Evolutionary conservation across 1,139 yeast genomes (phyloP), one percentile per base, ranked within the genome.

Genomic region (Nakaseomyces kungkrabaensis): DNA sequence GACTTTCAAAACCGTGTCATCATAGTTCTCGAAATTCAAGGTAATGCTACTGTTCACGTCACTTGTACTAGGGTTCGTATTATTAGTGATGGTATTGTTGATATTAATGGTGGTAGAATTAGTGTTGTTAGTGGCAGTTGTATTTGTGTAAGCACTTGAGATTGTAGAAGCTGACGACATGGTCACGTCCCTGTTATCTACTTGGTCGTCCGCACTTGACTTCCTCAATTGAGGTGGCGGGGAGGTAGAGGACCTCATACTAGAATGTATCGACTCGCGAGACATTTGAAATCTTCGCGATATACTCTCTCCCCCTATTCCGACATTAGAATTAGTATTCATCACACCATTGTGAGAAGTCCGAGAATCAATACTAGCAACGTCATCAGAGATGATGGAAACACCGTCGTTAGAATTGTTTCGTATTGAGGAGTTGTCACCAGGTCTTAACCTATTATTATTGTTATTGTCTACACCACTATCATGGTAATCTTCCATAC

Each of bases 1-100:
- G 0, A 66, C 59, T 56, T 74, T 76, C 51, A 74, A 63, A 1
- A 68, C 56, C 1, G 67, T 65, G 1, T 58, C 43, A 58, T 77
- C 75, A 47, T 69, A 72, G 45, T 64, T 69, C 3, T 66, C 68
- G 24, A 56, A 56, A 27, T 60, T 64, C 47, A 64, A 29, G n/a
- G 44, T 41, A 5, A 27, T 13, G 34, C 44, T 41, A 27, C 34
- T n/a, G 5, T 29, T 29, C 11, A 13, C 44, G 11, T 41, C 42
- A 26, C 11, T 37, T 3, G 25, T 38, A 25, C 31, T 25, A 10
- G 31, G 7, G 31, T 38, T 38, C 5, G 5, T 38, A 11, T 10
- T 26, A 38, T 24, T 38, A 38, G 29, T 38, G 22, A 24, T 38
- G 9, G 42, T 38, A n/a, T 9, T 26, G 42, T n/a, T 38, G 31